A percentile compares a stretch with the other conserved stretches of the same genome.
phyloP scores from a whole-genome alignment of 768 basidiomycete species.

The Hygrophoropsis aurantiaca region DNA sequence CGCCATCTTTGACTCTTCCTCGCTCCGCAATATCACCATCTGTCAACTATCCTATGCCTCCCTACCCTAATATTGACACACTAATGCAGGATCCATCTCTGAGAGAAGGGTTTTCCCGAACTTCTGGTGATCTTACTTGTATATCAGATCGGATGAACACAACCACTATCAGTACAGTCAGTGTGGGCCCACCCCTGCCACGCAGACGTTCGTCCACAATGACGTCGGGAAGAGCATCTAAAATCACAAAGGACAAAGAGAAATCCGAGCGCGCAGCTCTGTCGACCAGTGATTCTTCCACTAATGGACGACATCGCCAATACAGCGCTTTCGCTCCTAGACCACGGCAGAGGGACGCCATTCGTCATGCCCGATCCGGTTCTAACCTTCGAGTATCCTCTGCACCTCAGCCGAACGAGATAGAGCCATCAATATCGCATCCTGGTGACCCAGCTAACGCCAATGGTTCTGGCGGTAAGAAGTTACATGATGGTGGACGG shows the following conservation, averaged over 20 bases:
- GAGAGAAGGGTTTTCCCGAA: not conserved
- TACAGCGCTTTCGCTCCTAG: not conserved
- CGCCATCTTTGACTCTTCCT: conserved; percentile 11
- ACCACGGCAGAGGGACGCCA: not conserved
- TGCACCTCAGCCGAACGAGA: conserved; percentile 13
- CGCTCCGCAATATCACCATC: conserved; percentile 3
- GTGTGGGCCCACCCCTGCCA: conserved; percentile 11
- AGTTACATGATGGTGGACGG: conserved; percentile 16
- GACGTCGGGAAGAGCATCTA: conserved; percentile 5
- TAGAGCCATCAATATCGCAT: too few species aligned
- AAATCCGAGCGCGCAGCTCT: conserved; percentile 1
- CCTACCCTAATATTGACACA: conserved; percentile 23
- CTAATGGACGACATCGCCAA: not conserved
- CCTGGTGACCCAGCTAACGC: conserved; percentile 2
- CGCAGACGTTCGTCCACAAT: conserved; percentile 29
- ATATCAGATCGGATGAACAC: conserved; percentile 8
- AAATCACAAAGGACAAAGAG: conserved; percentile 7
- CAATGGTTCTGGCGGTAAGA: conserved; percentile 23
- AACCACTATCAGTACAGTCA: conserved; percentile 24
- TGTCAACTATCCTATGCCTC: not conserved
- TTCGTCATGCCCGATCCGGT: conserved; percentile 24
- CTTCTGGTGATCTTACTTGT: conserved; percentile 3
- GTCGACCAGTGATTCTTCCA: not conserved
- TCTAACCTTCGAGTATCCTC: conserved; percentile 22
- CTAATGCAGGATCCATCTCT: conserved; percentile 11